Conservation (phyloP, 2,329 filamentous ascomycete species). For the Aspergillus sp. region DNA sequence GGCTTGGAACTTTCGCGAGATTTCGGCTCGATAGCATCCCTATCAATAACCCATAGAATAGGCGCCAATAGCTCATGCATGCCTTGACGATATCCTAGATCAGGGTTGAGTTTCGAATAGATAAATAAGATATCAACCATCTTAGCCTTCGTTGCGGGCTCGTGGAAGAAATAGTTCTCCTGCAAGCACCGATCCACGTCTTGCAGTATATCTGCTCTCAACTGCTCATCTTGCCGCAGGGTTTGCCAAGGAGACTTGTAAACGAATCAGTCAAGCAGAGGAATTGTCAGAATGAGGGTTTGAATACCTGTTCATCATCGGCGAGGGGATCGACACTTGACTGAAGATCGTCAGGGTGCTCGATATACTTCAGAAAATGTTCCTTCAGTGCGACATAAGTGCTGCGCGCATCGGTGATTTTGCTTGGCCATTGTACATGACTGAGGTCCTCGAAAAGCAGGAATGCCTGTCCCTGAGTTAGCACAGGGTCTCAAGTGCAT, state of each 20-base stretch:
- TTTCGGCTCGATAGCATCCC: constrained; percentile 69
- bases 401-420: constrained; percentile 66
- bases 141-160: constrained; percentile 72
- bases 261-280: constrained; percentile 41
- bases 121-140: constrained; percentile 90
- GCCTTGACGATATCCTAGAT: constrained; percentile 89
- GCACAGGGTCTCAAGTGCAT: constrained; percentile 16
- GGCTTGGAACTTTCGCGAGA: constrained; percentile 34
- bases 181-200: constrained; percentile 90
- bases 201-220: constrained; percentile 86
- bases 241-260: constrained; percentile 83
- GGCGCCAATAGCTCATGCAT: constrained; percentile 97
- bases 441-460: constrained; percentile 71
- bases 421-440: constrained; percentile 65
- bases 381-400: constrained; percentile 71
- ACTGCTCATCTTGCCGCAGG: constrained; percentile 77
- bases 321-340: constrained; percentile 78
- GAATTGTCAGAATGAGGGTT: constrained; percentile 21
- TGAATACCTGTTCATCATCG: constrained; percentile 68
- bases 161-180: constrained; percentile 86
- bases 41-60: constrained; percentile 77
- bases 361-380: constrained; percentile 77
- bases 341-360: constrained; percentile 77
- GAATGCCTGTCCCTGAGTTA: constrained; percentile 61
- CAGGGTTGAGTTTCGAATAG: constrained; percentile 88